Conservation (phyloP, 805 yeast genomes). For the Wickerhamiella occidentalis region DNA sequence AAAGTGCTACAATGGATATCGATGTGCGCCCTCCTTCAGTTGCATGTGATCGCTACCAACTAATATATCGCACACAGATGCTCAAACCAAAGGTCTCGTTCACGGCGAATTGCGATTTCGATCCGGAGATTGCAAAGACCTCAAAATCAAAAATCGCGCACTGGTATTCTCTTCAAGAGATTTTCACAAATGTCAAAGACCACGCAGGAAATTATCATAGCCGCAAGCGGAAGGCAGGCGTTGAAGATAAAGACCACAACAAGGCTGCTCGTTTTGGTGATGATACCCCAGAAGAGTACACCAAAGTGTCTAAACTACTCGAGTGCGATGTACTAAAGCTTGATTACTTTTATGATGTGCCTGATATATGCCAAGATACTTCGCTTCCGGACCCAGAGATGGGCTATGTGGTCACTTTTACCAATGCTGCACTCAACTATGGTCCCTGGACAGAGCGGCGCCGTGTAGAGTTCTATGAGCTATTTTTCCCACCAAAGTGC, state of each 20-base stretch:
- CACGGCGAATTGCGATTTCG: conserved; percentile 58
- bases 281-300: conserved; percentile 51
- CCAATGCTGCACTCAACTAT: conserved; percentile 57
- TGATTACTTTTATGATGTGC: conserved; percentile 55
- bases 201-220: not conserved
- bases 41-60: conserved; percentile 45
- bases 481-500: conserved; percentile 47
- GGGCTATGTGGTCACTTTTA: conserved; percentile 48
- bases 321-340: conserved; percentile 47
- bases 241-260: not conserved
- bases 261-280: not conserved
- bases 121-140: not conserved
- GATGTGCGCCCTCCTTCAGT: conserved; percentile 44
- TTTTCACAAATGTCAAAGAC: not conserved
- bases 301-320: conserved; percentile 57
- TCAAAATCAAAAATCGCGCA: not conserved
- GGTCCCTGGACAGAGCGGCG: conserved; percentile 97
- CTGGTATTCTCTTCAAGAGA: conserved; percentile 1
- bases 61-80: conserved; percentile 35
- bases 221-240: not conserved
- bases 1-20: conserved; percentile 40
- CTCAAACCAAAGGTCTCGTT: conserved; percentile 46
- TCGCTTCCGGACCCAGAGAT: conserved; percentile 14
- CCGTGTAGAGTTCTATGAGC: conserved; percentile 46
- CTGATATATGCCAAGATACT: conserved; percentile 39